Evolutionary conservation across 306 rosid species (phyloP).

Genomic region (Castanea sativa): DNA sequence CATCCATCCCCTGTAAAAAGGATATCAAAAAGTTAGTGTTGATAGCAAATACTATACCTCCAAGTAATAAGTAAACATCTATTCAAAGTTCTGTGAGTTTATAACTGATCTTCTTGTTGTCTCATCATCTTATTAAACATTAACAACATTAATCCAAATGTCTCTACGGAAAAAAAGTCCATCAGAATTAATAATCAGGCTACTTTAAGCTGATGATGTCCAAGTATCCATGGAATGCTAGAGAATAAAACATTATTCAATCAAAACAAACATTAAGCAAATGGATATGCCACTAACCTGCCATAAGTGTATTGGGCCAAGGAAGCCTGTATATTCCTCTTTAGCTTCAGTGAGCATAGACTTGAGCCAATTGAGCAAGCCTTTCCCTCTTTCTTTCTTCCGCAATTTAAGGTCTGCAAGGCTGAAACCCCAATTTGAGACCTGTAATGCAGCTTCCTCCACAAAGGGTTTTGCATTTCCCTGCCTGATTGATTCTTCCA

Average conservation of each 20-base stretch:
- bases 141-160: not conserved
- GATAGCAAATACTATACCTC: not conserved
- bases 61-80: not conserved
- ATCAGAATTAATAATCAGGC: not conserved
- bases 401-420: conserved; percentile 86
- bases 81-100: conserved; percentile 7
- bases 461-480: conserved; percentile 69
- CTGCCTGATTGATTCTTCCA: conserved; percentile 94
- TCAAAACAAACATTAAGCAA: not conserved
- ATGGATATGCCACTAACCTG: conserved; percentile 60
- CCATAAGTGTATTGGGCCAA: conserved; percentile 98
- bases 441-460: conserved; percentile 90
- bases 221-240: not conserved
- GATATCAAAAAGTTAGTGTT: not conserved
- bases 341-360: conserved; percentile 53
- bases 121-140: not conserved
- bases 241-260: not conserved
- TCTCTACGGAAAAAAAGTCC: not conserved
- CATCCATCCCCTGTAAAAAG: conserved; percentile 86
- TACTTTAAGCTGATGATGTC: not conserved
- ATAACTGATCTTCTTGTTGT: not conserved
- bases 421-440: conserved; percentile 93
- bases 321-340: conserved; percentile 79
- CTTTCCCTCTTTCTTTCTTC: conserved; percentile 51
- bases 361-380: conserved; percentile 67